Evolutionary conservation across 2,329 filamentous ascomycete genomes (phyloP).

Genomic region (Trichoderma breve): DNA sequence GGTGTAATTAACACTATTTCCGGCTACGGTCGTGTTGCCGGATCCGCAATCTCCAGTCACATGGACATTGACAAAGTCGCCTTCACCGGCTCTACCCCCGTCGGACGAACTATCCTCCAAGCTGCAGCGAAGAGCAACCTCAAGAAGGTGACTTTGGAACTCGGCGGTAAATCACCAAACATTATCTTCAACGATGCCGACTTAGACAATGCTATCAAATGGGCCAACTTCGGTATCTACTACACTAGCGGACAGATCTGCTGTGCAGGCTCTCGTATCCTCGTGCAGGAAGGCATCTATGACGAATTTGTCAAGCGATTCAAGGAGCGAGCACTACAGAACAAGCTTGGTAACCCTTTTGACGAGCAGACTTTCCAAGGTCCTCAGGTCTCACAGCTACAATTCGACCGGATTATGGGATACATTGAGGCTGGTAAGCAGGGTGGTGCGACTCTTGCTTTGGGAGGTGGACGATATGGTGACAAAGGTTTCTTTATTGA

Average conservation of each 20-base stretch:
- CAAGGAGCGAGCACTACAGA: slow-evolving; percentile 44
- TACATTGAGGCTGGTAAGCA: slow-evolving; percentile 62
- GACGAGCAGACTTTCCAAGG: slow-evolving; percentile 25
- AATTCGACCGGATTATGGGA: slow-evolving; percentile 33
- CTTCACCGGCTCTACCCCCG: background rate
- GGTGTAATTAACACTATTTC: slow-evolving; percentile 1
- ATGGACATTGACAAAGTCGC: slow-evolving; percentile 2
- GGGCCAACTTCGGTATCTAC: slow-evolving; percentile 39
- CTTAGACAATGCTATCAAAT: background rate
- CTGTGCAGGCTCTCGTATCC: slow-evolving; percentile 47
- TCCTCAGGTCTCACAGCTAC: slow-evolving; percentile 64
- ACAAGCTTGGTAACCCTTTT: slow-evolving; percentile 24
- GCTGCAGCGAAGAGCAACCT: slow-evolving; percentile 68
- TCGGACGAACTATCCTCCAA: slow-evolving; percentile 59
- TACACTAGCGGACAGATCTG: slow-evolving; percentile 61
- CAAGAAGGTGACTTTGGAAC: slow-evolving; percentile 74
- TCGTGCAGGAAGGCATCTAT: slow-evolving; percentile 37
- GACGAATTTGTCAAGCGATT: slow-evolving; percentile 27
- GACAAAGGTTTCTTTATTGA: slow-evolving; percentile 66
- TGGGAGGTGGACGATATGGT: slow-evolving; percentile 54
- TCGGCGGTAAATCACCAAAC: slow-evolving; percentile 57
- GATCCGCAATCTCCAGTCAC: background rate
- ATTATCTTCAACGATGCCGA: slow-evolving; percentile 5
- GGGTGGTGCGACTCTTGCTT: slow-evolving; percentile 66
- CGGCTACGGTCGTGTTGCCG: background rate